phyloP scores from a whole-genome alignment of 2,329 filamentous ascomycete genomes.

The Teratosphaeria destructans region DNA sequence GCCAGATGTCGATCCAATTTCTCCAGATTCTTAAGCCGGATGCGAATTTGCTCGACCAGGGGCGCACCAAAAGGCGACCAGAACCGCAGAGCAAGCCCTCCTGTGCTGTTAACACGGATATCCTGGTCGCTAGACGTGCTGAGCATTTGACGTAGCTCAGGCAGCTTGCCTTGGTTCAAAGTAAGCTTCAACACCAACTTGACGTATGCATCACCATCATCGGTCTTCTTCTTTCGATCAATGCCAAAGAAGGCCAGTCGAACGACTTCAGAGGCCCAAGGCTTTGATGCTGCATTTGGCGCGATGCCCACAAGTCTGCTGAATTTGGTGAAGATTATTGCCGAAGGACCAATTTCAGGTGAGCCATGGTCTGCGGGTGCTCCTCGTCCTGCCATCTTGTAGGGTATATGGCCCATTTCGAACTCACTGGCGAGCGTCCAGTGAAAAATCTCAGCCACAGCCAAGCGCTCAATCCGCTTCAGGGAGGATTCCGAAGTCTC shows the following conservation, averaged over 20 bases:
- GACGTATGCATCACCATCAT: slow-evolving; percentile 11
- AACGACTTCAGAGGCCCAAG: slow-evolving; percentile 14
- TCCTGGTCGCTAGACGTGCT: slow-evolving; percentile 43
- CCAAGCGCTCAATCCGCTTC: slow-evolving; percentile 28
- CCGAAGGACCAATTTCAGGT: slow-evolving; percentile 1
- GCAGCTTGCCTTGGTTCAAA: slow-evolving; percentile 23
- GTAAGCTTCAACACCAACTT: slow-evolving; percentile 31
- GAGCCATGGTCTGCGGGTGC: neutral
- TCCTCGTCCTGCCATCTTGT: neutral
- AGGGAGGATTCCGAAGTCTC: slow-evolving; percentile 13
- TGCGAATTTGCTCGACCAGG: slow-evolving; percentile 48
- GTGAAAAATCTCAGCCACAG: slow-evolving; percentile 26
- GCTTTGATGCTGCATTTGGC: slow-evolving; percentile 8
- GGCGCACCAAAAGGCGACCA: slow-evolving; percentile 48
- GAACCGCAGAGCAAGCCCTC: slow-evolving; percentile 54
- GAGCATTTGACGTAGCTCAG: slow-evolving; percentile 29
- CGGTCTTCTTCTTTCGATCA: neutral
- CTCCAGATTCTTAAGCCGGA: slow-evolving; percentile 56
- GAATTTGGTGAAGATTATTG: slow-evolving; percentile 11
- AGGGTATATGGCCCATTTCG: slow-evolving; percentile 1
- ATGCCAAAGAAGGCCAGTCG: slow-evolving; percentile 16
- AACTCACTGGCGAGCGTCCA: slow-evolving; percentile 6
- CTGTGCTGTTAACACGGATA: slow-evolving; percentile 51
- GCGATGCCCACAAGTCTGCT: slow-evolving; percentile 8
- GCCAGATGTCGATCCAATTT: slow-evolving; percentile 60